Evolutionary conservation across 1,139 yeast species (phyloP), one percentile per base, ranked within the genome.

Genomic region (Debaryomyces udenii): DNA sequence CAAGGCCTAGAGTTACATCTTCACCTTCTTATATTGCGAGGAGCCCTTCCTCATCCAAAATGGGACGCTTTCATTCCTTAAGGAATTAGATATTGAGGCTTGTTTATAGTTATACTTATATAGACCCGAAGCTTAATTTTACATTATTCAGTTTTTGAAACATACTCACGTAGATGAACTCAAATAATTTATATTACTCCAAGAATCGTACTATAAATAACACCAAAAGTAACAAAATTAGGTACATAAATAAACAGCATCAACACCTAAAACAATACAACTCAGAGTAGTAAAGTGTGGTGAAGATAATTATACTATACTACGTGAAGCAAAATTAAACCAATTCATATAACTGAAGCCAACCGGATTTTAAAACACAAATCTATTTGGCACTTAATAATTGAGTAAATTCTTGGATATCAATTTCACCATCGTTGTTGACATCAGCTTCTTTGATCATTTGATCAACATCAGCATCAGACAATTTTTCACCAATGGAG

Each of bases 391-490:
- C 75, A 42, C 77, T 69, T 62, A 87, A 76, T 56, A 87, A 77
- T 53, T 85, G 86, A 49, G 94, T 94, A 65, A 93, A 93, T 69
- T 93, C 99, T 61, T 86, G 90, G 64, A 93, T 93, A 66, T 91
- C 94, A 60, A 93, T 93, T 67, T 87, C 96, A 43, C 98, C 98
- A 55, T 93, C 96, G 50, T 94, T 91, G 66, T 91, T 93, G 52
- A 93, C 86, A 62, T 87, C 95, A 44, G 97, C 98, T 62, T 93
- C 99, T 61, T 86, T 81, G 61, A 93, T 81, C 97, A 93, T 93
- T 67, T 89, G 96, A 56, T 89, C 95, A 42, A 94, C 96, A 66
- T 93, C 99, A 40, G 91, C 95, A 55, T 93, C 98, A 26, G 96
- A 83, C 57, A 93, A 78, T 66, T 88, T 89, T 67, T 93, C 99